These are phyloP conservation scores for Antitrichia curtipendula DNA, from an alignment of 225 moss, liverwort and hornwort species.

Conservation along the genomic window DNA sequence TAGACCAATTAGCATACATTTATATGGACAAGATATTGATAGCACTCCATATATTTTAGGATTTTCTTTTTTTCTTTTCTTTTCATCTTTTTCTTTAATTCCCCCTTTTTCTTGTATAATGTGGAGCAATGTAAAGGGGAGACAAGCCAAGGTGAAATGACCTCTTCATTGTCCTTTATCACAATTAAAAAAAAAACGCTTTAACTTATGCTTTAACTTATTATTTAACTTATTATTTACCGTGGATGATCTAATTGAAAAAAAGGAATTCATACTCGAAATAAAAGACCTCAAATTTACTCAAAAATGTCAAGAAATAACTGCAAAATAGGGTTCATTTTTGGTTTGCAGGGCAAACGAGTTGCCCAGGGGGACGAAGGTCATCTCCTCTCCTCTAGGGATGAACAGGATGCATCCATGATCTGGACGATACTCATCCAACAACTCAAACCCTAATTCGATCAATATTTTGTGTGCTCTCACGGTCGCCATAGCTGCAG, in stretches of 20 bases:
- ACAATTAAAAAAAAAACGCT: not conserved
- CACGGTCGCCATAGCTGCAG: too few species aligned
- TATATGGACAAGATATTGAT: rapidly evolving
- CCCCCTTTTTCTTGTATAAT: not conserved
- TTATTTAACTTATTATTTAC: not conserved
- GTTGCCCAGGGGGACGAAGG: not conserved
- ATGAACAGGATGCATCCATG: not conserved
- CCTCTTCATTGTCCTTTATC: not conserved
- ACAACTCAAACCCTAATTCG: not conserved
- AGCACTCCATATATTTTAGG: not conserved
- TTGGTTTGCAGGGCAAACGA: not conserved
- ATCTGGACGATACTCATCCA: not conserved
- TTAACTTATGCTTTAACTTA: too few species aligned
- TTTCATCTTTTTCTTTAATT: not conserved
- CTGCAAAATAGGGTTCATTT: not conserved
- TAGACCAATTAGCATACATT: not conserved
- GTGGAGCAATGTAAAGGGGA: not conserved
- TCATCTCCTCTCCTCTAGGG: not conserved
- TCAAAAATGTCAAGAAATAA: not conserved
- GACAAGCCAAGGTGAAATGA: too few species aligned
- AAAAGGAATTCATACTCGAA: not conserved
- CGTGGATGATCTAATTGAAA: not conserved
- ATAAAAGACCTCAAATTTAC: not conserved
- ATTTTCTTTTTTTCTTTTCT: not conserved
- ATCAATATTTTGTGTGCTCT: not conserved